Conservation (phyloP, 441 rosid genomes). For the Brassica balearica region DNA sequence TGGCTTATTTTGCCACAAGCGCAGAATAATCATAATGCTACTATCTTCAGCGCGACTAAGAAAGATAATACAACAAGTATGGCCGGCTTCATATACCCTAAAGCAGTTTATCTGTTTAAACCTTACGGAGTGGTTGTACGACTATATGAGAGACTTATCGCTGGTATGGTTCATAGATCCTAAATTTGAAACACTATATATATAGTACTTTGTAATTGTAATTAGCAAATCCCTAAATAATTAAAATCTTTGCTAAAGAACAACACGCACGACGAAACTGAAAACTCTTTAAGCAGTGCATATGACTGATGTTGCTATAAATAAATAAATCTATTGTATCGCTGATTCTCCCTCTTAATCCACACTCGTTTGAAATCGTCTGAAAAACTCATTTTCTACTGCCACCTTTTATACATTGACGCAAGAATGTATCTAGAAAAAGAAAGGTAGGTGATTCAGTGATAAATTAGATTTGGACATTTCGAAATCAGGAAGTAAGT, state of each 20-base stretch:
- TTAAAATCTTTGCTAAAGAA: background rate
- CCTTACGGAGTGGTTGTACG: background rate
- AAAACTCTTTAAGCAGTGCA: background rate
- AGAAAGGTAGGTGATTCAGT: slow-evolving; percentile 1
- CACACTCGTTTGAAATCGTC: background rate
- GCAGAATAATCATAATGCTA: background rate
- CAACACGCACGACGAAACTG: background rate
- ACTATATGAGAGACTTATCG: background rate
- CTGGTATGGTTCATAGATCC: background rate
- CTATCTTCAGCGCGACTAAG: background rate
- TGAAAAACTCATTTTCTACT: background rate
- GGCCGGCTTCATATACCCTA: background rate
- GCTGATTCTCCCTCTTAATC: background rate
- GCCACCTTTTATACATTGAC: background rate
- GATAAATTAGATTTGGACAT: slow-evolving; percentile 20
- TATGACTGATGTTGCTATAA: too few species aligned
- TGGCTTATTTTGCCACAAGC: background rate
- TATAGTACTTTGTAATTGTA: background rate
- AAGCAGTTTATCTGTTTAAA: background rate
- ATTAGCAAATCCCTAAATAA: background rate
- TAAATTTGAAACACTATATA: background rate
- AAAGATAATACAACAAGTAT: background rate
- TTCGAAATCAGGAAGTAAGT: slow-evolving; percentile 27
- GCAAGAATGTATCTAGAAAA: slow-evolving; percentile 1
- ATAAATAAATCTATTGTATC: too few species aligned